Evolutionary conservation across 768 basidiomycete species (phyloP), one percentile per base, ranked within the genome.

Genomic region (Macrolepiota albuminosa): DNA sequence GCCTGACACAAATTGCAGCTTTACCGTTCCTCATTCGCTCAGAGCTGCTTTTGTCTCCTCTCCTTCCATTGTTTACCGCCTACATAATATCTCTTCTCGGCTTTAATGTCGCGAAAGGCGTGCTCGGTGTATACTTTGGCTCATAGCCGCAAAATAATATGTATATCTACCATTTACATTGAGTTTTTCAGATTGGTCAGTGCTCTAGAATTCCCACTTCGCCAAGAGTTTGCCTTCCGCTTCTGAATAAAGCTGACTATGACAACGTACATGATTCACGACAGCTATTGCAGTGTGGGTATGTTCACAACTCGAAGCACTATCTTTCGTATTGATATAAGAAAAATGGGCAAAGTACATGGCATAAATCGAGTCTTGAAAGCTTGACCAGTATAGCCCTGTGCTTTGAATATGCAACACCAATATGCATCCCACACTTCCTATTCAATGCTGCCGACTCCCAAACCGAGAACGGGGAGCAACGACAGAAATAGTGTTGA

Each of bases 21-120:
- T 78, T 98, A n/a, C 96, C 96, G 2, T 98, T 98, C 76, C 83
- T 98, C 59, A 83, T 93, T 63, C 90, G 94, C 33, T 86, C 91
- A 16, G 93, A 95, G 72, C 78, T 97, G 45, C 82, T 98, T 48
- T 84, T 98, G n/a, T 85, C 93, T 13, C 96, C 95, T 2, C 75
- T 98, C 46, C 78, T 97, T 29, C 93, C 95, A 26, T 76, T 96
- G 49, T 91, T 96, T 68, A 86, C 82, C 33, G 87, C 88, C 61
- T 98, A 94, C 73, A 81, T 96, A 59, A 77, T 92, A 42, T 93
- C 91, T 24, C 75, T 98, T 56, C 76, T 97, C 36, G 95, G 95
- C 7, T 93, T 95, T 78, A 97, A 97, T 70, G 82, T 96, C 60
- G 88, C 93, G 24, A 85, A 87, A 69, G 80, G 88, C 76, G 89